These are phyloP conservation scores for Coniochaeta sp. DNA, from an alignment of 2,329 filamentous ascomycete species.

Conservation along the genomic window DNA sequence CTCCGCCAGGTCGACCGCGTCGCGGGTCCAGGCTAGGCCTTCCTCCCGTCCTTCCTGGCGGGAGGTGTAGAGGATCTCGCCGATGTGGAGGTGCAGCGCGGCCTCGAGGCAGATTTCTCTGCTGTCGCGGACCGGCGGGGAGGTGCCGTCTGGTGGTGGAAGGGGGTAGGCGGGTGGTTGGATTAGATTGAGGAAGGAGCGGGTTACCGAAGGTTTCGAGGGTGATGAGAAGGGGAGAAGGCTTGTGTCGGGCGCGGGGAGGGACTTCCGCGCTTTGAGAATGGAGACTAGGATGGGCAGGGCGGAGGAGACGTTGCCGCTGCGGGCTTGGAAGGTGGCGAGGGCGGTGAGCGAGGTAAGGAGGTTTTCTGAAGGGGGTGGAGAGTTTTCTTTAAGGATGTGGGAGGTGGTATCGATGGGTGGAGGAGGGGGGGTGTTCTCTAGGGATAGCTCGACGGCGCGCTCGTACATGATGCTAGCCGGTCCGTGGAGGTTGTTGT, in stretches of 20 bases:
- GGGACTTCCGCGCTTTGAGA: conserved; percentile 67
- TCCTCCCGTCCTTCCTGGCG: conserved; percentile 49
- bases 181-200: conserved; percentile 21
- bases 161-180: conserved; percentile 58
- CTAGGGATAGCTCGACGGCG: conserved; percentile 66
- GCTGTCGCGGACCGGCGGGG: conserved; percentile 55
- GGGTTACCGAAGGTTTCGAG: conserved; percentile 11
- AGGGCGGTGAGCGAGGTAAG: conserved; percentile 68
- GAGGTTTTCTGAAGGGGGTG: conserved; percentile 61
- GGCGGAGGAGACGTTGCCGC: conserved; percentile 57
- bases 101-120: conserved; percentile 75
- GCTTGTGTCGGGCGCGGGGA: conserved; percentile 25
- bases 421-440: conserved; percentile 17
- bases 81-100: conserved; percentile 80
- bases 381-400: conserved; percentile 52
- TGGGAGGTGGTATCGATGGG: conserved; percentile 53
- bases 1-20: conserved; percentile 76
- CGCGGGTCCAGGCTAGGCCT: conserved; percentile 82
- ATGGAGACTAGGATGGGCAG: conserved; percentile 82
- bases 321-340: conserved; percentile 68
- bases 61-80: conserved; percentile 80
- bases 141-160: conserved; percentile 61
- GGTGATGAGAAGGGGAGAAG: conserved; percentile 1
- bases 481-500: conserved; percentile 57
- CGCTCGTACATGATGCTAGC: conserved; percentile 67